phyloP scores from a whole-genome alignment of 805 yeast species.

The Wickerhamiella shivajii region DNA sequence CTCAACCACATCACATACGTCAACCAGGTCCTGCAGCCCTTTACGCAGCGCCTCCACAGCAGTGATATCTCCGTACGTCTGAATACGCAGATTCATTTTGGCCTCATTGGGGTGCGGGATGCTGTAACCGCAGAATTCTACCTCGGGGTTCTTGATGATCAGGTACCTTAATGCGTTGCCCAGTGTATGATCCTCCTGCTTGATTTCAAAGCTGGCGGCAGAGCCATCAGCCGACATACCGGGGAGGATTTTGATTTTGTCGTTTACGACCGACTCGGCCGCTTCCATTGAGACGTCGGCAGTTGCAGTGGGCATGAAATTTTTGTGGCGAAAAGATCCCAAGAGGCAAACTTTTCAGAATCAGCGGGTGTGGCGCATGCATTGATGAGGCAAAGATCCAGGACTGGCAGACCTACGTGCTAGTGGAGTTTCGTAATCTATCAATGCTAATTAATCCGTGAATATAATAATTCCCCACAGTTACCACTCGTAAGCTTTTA shows the following conservation, averaged over 20 bases:
- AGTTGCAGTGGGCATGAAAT: conserved; percentile 6
- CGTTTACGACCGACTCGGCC: conserved; percentile 4
- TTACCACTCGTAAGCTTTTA: conserved; percentile 21
- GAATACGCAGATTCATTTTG: conserved; percentile 78
- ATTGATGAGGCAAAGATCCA: too few species aligned
- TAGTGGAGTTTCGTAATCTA: too few species aligned
- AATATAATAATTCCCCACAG: too few species aligned
- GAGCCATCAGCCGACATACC: conserved; percentile 89
- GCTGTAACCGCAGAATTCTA: conserved; percentile 95
- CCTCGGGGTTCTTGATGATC: conserved; percentile 95
- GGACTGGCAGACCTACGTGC: too few species aligned
- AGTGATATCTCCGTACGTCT: conserved; percentile 72
- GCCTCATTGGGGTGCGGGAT: conserved; percentile 97
- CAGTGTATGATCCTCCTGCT: conserved; percentile 89
- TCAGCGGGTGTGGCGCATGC: background rate
- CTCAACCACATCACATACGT: conserved; percentile 72
- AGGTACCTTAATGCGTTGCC: conserved; percentile 90
- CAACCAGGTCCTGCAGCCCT: conserved; percentile 74
- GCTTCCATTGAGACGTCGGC: conserved; percentile 5
- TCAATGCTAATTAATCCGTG: too few species aligned
- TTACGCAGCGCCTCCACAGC: conserved; percentile 88
- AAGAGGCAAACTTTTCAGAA: background rate
- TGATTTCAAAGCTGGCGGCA: conserved; percentile 84
- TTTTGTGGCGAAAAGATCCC: too few species aligned
- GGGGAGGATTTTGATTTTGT: conserved; percentile 18